A percentile compares a stretch with the other conserved stretches of the same genome.
These are phyloP conservation scores for Colletotrichum sp. DNA, from an alignment of 2,329 filamentous ascomycete species.

Conservation along the genomic window DNA sequence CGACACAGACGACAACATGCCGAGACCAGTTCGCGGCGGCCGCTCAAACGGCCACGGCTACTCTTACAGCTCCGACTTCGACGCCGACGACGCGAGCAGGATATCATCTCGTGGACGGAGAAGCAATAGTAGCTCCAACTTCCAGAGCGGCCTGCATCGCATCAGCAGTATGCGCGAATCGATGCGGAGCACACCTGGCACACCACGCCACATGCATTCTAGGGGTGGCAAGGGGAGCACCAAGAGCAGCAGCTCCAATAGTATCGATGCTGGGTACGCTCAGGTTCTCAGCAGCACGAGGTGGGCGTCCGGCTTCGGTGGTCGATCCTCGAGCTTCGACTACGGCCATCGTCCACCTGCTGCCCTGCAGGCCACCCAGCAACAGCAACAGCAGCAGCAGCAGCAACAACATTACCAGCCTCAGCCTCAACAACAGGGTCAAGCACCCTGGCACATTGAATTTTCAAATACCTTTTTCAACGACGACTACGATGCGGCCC, in stretches of 20 bases:
- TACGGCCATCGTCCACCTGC: constrained; percentile 54
- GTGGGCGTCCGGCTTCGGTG: constrained; percentile 56
- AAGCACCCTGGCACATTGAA: constrained; percentile 49
- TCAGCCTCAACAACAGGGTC: constrained; percentile 14
- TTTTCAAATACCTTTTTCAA: constrained; percentile 52
- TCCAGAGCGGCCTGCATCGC: constrained; percentile 62
- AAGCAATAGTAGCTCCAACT: constrained; percentile 83
- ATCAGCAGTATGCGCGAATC: constrained; percentile 67
- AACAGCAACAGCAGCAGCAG: constrained; percentile 23
- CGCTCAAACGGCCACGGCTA: constrained; percentile 35
- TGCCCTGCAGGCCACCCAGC: constrained; percentile 23
- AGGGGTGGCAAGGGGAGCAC: constrained; percentile 71
- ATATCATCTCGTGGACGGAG: constrained; percentile 68
- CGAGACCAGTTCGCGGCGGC: constrained; percentile 22
- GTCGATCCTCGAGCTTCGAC: constrained; percentile 78
- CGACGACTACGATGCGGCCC: constrained; percentile 78
- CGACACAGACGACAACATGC: constrained; percentile 18
- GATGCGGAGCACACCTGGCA: constrained; percentile 40
- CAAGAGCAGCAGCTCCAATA: constrained; percentile 73
- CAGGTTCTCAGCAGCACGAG: constrained; percentile 64
- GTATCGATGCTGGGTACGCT: constrained; percentile 68
- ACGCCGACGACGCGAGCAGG: constrained; percentile 59
- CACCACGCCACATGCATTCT: constrained; percentile 54
- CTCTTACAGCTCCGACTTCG: constrained; percentile 68
- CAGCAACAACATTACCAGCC: background rate